phyloP scores from a whole-genome alignment of 495 filamentous ascomycete genomes.

The Neurospora sp. region DNA sequence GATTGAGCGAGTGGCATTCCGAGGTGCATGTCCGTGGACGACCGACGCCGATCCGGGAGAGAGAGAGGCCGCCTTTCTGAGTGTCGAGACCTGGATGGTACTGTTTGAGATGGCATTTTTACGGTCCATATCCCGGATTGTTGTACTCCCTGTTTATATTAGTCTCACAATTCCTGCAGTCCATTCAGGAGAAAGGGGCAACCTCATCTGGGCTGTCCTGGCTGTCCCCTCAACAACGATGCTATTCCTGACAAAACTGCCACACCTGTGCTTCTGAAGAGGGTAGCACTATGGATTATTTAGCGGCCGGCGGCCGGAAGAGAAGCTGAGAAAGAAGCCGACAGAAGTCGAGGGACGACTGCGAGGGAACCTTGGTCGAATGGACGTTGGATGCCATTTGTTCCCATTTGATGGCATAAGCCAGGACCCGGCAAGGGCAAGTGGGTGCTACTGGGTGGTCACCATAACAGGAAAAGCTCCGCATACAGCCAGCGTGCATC shows the following conservation, averaged over 20 bases:
- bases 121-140: background rate
- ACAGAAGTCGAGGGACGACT: constrained; percentile 20
- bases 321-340: constrained; percentile 20
- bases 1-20: background rate
- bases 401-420: constrained; percentile 7
- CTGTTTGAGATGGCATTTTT: background rate
- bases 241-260: constrained; percentile 6
- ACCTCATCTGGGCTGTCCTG: background rate
- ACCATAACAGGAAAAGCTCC: constrained; percentile 13
- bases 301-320: constrained; percentile 5
- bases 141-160: background rate
- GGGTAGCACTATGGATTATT: background rate
- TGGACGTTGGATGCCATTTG: constrained; percentile 13
- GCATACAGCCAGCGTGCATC: constrained; percentile 6
- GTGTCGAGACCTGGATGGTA: background rate
- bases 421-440: constrained; percentile 1
- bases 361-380: constrained; percentile 3
- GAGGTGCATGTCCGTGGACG: background rate
- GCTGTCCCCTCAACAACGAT: background rate
- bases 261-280: background rate
- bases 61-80: background rate
- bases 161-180: background rate
- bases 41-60: background rate
- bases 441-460: background rate
- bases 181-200: background rate